Base-by-base conservation (phyloP, 192 early-diverging fungal genomes). In the Backusella morwellensis region DNA sequence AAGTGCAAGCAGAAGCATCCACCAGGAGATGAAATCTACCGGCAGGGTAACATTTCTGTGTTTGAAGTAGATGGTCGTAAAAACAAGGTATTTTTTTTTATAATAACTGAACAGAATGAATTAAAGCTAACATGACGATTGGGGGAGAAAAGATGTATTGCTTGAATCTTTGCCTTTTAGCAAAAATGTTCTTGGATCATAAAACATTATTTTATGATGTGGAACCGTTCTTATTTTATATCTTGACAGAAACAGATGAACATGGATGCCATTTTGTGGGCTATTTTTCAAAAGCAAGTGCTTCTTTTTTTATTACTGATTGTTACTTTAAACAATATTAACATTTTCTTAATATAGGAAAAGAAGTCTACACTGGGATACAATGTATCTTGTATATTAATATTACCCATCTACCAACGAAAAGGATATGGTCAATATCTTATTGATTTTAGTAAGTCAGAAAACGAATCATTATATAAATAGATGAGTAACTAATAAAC, bases 31-130 rank as follows among this genome's bases (percentile, higher is more conserved):
- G 96, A 98, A 78, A 97, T 99, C 42, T 98, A 98, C 81, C 87
- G 96, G 34, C 93, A 99, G 75, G 92, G 89, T 35, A 85, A 86
- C 34, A 81, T 99, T n/a, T 91, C 91, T n/a, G 90, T 98, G 26
- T 99, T 98, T 82, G 98, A 99, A 80, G 95, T 99, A 6, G 98
- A 99, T 75, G 98, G 98, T 9, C 88, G 95, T 23, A 97, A 96
- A 82, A 96, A 98, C 87, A 99, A 98, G 84, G 90, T 90, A 63
- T 6, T 72, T 72, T 32, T 34, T 19, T 50, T 5, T 50, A 72
- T 54, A 47, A 26, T 50, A 3, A 29, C 6, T 14, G 26, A 26
- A 63, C 8, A 63, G 12, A 63, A 34, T 14, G 17, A 17, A 34
- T 34, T 3, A 72, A 17, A 23, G 21, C 29, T 47, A 44, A 44